These are phyloP conservation scores for Nosema granulosis DNA, from an alignment of 371 early-diverging fungal genomes.

Conservation along the genomic window DNA sequence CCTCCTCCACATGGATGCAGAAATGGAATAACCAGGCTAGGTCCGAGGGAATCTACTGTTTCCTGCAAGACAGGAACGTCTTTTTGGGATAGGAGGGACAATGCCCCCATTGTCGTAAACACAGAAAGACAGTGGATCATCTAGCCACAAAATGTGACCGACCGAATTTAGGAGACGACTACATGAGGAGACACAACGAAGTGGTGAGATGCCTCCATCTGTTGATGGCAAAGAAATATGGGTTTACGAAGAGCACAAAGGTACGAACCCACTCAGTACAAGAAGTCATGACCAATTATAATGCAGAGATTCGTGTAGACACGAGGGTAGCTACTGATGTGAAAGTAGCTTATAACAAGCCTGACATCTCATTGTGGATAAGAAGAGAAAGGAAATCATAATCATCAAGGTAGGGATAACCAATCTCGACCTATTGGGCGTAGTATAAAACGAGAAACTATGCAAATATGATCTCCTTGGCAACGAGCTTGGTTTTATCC, in stretches of 20 bases:
- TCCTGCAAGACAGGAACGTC: conserved; percentile 1
- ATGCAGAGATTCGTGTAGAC: neutral
- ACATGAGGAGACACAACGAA: conserved; percentile 4
- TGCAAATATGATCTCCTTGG: too few species aligned
- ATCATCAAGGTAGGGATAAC: too few species aligned
- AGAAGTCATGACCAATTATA: neutral
- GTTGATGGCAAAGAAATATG: neutral
- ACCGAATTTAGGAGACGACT: neutral
- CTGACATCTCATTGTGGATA: too few species aligned
- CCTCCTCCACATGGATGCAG: neutral
- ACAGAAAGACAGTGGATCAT: conserved; percentile 8
- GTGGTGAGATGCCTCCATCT: conserved; percentile 8
- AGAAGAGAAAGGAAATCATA: too few species aligned
- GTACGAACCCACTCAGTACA: conserved; percentile 19
- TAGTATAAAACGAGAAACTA: too few species aligned
- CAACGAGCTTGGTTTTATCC: too few species aligned
- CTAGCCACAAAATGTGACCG: conserved; percentile 7
- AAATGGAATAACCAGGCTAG: conserved; percentile 8
- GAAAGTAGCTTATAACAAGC: neutral
- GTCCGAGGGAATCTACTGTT: conserved; percentile 7
- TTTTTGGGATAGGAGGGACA: neutral
- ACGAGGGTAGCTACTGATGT: conserved; percentile 11
- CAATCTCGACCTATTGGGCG: too few species aligned
- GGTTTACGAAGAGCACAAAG: conserved; percentile 1
- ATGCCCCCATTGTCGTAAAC: neutral